phyloP scores from a whole-genome alignment of 1,284 basidiomycete species.

The Microbotryum lychnidis-dioicae region DNA sequence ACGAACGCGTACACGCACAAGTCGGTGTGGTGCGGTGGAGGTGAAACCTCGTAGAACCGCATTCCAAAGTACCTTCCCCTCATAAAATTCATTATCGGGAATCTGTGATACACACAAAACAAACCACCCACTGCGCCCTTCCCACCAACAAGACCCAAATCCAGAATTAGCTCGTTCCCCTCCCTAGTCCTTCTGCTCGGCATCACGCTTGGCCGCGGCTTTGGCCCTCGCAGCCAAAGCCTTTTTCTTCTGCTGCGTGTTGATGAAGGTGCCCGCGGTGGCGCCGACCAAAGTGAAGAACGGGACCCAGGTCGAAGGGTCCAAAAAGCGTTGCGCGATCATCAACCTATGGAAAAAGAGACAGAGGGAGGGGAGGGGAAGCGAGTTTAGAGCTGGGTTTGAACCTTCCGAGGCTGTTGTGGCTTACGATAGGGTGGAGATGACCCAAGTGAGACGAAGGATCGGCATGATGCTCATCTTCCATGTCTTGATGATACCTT shows the following conservation, averaged over 20 bases:
- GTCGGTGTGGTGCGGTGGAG: too few relatives aligned
- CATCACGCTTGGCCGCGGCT: constrained; percentile 29
- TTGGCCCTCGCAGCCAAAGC: constrained; percentile 28
- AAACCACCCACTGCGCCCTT: too few relatives aligned
- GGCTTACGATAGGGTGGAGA: constrained; percentile 60
- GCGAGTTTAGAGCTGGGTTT: constrained; percentile 47
- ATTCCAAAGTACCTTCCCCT: too few relatives aligned
- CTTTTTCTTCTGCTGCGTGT: constrained; percentile 31
- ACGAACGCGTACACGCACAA: too few relatives aligned
- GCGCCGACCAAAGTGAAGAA: constrained; percentile 32
- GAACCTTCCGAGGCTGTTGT: constrained; percentile 52
- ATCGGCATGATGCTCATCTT: constrained; percentile 66
- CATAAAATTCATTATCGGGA: too few relatives aligned
- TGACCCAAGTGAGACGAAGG: constrained; percentile 63
- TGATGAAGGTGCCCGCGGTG: constrained; percentile 30
- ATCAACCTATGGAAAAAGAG: background rate
- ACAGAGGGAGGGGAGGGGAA: too few relatives aligned
- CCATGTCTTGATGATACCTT: constrained; percentile 61
- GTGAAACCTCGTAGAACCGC: too few relatives aligned
- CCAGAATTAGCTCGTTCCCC: background rate
- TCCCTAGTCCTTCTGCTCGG: constrained; percentile 7
- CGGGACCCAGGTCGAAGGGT: constrained; percentile 21
- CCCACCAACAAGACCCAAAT: too few relatives aligned
- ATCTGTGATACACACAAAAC: too few relatives aligned
- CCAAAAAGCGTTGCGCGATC: constrained; percentile 1